phyloP scores from a whole-genome alignment of 2,329 filamentous ascomycete species.

The Cladosporium colombiae region DNA sequence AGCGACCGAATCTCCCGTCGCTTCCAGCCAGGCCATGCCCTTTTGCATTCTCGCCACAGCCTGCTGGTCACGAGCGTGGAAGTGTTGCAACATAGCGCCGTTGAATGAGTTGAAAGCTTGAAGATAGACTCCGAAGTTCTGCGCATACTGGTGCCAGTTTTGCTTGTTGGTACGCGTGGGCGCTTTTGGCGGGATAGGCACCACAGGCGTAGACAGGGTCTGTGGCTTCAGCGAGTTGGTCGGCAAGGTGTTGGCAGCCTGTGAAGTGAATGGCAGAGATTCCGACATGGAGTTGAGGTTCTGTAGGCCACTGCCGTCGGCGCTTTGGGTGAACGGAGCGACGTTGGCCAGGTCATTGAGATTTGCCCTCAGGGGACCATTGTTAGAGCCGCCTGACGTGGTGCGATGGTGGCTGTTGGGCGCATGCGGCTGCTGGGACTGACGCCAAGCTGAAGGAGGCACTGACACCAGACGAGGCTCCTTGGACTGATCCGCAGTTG shows the following conservation, averaged over 20 bases:
- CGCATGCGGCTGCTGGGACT: slow-evolving; percentile 26
- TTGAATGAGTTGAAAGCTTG: slow-evolving; percentile 59
- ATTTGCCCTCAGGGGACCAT: slow-evolving; percentile 33
- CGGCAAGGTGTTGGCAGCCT: slow-evolving; percentile 48
- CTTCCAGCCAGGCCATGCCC: slow-evolving; percentile 54
- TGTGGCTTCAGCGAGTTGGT: slow-evolving; percentile 45
- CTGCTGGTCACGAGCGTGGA: slow-evolving; percentile 52
- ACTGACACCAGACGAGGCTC: slow-evolving; percentile 38
- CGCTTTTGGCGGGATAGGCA: slow-evolving; percentile 45
- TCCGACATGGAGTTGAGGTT: slow-evolving; percentile 56
- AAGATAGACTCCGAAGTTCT: slow-evolving; percentile 57
- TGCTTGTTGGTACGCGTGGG: slow-evolving; percentile 48
- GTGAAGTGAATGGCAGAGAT: slow-evolving; percentile 61
- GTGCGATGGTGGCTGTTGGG: slow-evolving; percentile 22
- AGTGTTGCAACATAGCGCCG: slow-evolving; percentile 56
- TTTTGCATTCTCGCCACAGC: slow-evolving; percentile 37
- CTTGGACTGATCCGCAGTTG: slow-evolving; percentile 22
- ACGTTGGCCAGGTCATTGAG: slow-evolving; percentile 54
- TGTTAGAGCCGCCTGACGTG: slow-evolving; percentile 21
- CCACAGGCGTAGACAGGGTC: slow-evolving; percentile 54
- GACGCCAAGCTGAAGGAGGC: slow-evolving; percentile 35
- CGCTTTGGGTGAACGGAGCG: slow-evolving; percentile 46
- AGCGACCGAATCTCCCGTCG: slow-evolving; percentile 49
- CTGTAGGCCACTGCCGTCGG: slow-evolving; percentile 52
- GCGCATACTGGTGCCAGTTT: slow-evolving; percentile 55